Evolutionary conservation across 1,284 basidiomycete genomes (phyloP).

Genomic region (Chiua sp.): DNA sequence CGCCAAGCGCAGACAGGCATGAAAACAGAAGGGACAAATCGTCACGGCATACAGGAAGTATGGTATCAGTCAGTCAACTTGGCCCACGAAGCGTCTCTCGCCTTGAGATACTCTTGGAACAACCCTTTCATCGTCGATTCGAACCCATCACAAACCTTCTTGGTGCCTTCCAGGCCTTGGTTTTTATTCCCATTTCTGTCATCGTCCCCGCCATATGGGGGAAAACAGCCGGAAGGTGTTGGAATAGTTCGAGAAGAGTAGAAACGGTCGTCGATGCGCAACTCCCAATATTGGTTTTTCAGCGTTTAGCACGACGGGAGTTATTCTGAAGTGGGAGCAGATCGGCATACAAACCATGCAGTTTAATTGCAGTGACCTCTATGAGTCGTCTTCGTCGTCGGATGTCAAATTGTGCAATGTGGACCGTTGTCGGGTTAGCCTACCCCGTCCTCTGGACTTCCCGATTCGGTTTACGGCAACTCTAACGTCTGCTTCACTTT

Average conservation of each 20-base stretch:
- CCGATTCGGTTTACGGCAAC: too few species aligned
- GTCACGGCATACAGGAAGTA: constrained; percentile 16
- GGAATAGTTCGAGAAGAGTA: constrained; percentile 24
- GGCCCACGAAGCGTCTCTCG: constrained; percentile 17
- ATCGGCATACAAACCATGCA: neutral
- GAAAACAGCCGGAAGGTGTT: constrained; percentile 2
- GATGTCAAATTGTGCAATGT: too few species aligned
- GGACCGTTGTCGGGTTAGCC: too few species aligned
- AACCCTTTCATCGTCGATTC: constrained; percentile 31
- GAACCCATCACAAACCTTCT: constrained; percentile 19
- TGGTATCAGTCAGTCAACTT: constrained; percentile 5
- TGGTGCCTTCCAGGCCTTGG: too few species aligned
- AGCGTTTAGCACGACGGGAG: constrained; percentile 30
- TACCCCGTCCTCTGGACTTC: too few species aligned
- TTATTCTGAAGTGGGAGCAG: constrained; percentile 3
- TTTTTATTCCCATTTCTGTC: too few species aligned
- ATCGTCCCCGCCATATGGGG: neutral
- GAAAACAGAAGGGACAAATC: too few species aligned
- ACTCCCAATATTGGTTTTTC: constrained; percentile 28
- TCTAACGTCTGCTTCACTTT: too few species aligned
- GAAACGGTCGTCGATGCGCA: constrained; percentile 23
- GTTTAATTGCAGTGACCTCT: constrained; percentile 18
- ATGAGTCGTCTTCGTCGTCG: constrained; percentile 24
- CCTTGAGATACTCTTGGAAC: constrained; percentile 30
- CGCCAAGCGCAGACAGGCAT: neutral